Conservation (phyloP, 805 yeast species). For the Yamadazyma takamatsuzukensis region DNA sequence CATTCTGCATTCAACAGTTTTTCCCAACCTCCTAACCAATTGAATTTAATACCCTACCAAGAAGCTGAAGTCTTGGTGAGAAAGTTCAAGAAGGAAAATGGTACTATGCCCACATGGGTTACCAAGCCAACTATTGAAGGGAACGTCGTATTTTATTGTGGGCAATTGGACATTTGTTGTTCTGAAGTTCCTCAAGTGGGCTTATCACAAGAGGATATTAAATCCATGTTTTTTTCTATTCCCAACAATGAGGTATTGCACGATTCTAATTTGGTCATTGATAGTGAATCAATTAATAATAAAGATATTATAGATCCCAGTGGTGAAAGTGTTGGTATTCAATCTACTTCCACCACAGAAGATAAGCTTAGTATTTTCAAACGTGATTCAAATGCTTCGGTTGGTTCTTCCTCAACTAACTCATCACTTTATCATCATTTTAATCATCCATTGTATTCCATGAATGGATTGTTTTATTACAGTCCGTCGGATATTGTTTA, state of each 20-base stretch:
- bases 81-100: constrained; percentile 17
- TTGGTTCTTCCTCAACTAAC: constrained; percentile 14
- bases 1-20: too few species aligned
- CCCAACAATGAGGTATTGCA: constrained; percentile 17
- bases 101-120: constrained; percentile 46
- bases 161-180: constrained; percentile 57
- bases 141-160: constrained; percentile 55
- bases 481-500: constrained; percentile 56
- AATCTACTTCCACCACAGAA: too few species aligned
- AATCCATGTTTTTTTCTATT: constrained; percentile 18
- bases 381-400: constrained; percentile 36
- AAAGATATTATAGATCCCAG: background rate
- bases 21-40: too few species aligned
- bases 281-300: background rate
- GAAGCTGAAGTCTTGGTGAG: constrained; percentile 28
- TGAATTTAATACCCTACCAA: constrained; percentile 14
- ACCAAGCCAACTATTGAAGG: constrained; percentile 57
- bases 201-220: constrained; percentile 17
- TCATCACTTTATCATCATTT: constrained; percentile 36
- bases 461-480: constrained; percentile 48
- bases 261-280: constrained; percentile 5
- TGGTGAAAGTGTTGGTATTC: background rate
- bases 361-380: constrained; percentile 17
- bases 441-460: constrained; percentile 36
- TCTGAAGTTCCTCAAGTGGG: constrained; percentile 52